Evolutionary conservation across 331 rosid genomes (phyloP).

Genomic region (Quercus lobata): DNA sequence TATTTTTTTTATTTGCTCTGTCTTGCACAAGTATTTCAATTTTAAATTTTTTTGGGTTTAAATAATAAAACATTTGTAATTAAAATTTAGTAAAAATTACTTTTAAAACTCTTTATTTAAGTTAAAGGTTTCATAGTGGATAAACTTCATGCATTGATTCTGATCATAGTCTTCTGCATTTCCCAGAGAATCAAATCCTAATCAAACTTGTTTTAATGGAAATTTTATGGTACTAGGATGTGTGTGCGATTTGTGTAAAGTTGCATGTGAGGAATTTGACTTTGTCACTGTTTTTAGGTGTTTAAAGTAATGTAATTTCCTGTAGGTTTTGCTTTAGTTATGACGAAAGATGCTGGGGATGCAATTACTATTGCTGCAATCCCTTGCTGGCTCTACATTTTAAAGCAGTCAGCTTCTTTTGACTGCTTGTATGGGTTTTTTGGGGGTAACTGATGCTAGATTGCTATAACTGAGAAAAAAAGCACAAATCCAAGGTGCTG

Average conservation of each 20-base stretch:
- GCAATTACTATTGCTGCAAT: slow-evolving; percentile 76
- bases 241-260: background rate
- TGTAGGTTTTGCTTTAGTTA: slow-evolving; percentile 69
- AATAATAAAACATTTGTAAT: too few species aligned
- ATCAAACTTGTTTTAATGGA: slow-evolving; percentile 66
- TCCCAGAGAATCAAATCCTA: background rate
- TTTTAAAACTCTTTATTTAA: too few species aligned
- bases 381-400: slow-evolving; percentile 83
- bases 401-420: slow-evolving; percentile 91
- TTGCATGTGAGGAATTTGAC: slow-evolving; percentile 4
- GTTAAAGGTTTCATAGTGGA: too few species aligned
- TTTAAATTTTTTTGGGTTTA: too few species aligned
- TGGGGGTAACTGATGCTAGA: slow-evolving; percentile 67
- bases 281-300: slow-evolving; percentile 5
- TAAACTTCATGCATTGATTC: too few species aligned
- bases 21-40: too few species aligned
- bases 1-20: too few species aligned
- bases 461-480: slow-evolving; percentile 57
- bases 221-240: slow-evolving; percentile 58
- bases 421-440: slow-evolving; percentile 91
- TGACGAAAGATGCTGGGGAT: slow-evolving; percentile 88
- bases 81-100: too few species aligned
- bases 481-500: background rate
- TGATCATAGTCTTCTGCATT: background rate
- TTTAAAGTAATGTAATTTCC: slow-evolving; percentile 9